phyloP scores from a whole-genome alignment of 2,329 filamentous ascomycete species.

The Periglandula ipomoeae region DNA sequence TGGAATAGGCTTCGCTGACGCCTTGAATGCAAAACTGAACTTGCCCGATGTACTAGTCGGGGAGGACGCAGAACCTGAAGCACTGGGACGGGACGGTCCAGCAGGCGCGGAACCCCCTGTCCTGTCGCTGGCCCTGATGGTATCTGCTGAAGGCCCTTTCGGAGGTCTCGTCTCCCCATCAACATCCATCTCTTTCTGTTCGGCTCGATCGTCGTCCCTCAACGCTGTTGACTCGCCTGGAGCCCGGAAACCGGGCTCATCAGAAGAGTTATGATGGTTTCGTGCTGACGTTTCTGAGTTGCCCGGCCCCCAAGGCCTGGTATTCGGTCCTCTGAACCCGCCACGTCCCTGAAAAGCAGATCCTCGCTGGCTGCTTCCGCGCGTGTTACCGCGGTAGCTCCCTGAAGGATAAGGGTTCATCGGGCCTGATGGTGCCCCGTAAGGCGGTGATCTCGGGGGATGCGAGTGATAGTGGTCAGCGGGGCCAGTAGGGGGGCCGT shows the following conservation, averaged over 20 bases:
- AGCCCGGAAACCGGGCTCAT: slow-evolving; percentile 12
- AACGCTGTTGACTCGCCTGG: slow-evolving; percentile 9
- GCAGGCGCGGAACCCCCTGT: slow-evolving; percentile 2
- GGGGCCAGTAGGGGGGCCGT: slow-evolving; percentile 41
- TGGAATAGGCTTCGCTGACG: slow-evolving; percentile 49
- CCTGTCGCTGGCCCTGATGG: slow-evolving; percentile 1
- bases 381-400: slow-evolving; percentile 25
- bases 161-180: neutral
- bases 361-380: slow-evolving; percentile 35
- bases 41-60: slow-evolving; percentile 48
- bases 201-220: neutral
- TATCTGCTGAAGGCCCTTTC: neutral
- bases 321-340: slow-evolving; percentile 50
- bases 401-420: slow-evolving; percentile 42
- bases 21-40: slow-evolving; percentile 91
- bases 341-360: slow-evolving; percentile 48
- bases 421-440: slow-evolving; percentile 48
- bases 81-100: neutral
- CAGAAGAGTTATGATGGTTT: slow-evolving; percentile 7
- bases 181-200: neutral
- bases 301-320: slow-evolving; percentile 60
- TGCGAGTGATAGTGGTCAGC: slow-evolving; percentile 46
- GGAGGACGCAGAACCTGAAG: slow-evolving; percentile 38
- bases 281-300: slow-evolving; percentile 15
- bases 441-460: slow-evolving; percentile 38